These are phyloP conservation scores for Ophiostoma montium DNA, from an alignment of 2,329 filamentous ascomycete genomes.

Conservation along the genomic window DNA sequence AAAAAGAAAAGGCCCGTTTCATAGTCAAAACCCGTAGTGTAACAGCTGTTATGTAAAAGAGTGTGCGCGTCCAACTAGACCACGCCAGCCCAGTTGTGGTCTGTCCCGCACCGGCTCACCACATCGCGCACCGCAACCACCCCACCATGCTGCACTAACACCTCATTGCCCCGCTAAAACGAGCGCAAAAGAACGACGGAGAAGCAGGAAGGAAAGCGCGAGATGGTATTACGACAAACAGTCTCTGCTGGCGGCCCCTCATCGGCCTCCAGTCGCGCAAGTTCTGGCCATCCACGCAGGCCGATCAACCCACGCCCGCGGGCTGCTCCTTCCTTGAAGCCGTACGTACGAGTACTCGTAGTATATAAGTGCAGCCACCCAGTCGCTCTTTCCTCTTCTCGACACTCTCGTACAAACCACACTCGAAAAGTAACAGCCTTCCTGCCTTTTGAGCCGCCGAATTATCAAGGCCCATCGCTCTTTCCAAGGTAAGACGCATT, in stretches of 20 bases:
- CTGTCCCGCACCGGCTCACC: conserved; percentile 2
- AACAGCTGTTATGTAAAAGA: no score
- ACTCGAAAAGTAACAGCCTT: neutral
- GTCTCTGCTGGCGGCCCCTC: neutral
- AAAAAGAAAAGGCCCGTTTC: no score
- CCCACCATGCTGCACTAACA: conserved; percentile 9
- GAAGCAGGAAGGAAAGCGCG: neutral
- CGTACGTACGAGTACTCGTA: neutral
- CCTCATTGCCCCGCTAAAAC: conserved; percentile 9
- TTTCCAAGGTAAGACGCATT: neutral
- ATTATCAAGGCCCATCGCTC: neutral
- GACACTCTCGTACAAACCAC: neutral
- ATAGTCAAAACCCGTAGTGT: no score
- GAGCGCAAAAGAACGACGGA: neutral
- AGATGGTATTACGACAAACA: neutral
- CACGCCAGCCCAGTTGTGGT: neutral
- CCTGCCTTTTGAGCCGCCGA: neutral
- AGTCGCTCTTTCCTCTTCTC: conserved; percentile 1
- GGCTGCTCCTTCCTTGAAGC: neutral
- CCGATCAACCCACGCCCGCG: neutral
- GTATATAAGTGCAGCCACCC: conserved; percentile 2
- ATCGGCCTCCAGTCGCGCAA: neutral
- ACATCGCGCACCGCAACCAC: conserved; percentile 2
- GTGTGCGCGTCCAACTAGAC: neutral
- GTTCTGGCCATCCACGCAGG: neutral